Percentiles rank a stretch among this genome's conserved stretches.
Conservation (phyloP, 2,329 filamentous ascomycete species). For the Epichloe baconii region DNA sequence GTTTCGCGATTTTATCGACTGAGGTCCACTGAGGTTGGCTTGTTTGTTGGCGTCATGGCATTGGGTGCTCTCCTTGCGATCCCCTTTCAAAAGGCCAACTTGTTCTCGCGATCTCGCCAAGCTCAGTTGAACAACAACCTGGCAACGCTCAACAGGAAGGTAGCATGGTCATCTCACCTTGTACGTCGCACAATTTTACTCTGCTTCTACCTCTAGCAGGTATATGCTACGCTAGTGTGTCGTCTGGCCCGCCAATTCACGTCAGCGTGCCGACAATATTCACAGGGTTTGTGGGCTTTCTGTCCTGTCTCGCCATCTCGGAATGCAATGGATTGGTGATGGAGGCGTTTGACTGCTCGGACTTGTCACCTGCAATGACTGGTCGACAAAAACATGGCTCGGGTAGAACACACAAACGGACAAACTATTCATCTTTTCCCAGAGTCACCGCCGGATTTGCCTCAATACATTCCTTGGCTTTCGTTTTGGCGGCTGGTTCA, state of each 20-base stretch:
- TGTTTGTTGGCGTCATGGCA: constrained; percentile 51
- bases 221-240: constrained; percentile 53
- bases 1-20: constrained; percentile 55
- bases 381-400: constrained; percentile 34
- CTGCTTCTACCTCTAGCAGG: constrained; percentile 53
- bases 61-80: constrained; percentile 57
- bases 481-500: constrained; percentile 53
- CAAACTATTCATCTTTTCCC: constrained; percentile 66
- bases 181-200: constrained; percentile 52
- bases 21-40: constrained; percentile 50
- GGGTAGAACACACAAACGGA: constrained; percentile 30
- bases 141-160: constrained; percentile 49
- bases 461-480: constrained; percentile 55
- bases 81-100: constrained; percentile 59
- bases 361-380: constrained; percentile 60
- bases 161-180: constrained; percentile 61
- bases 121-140: constrained; percentile 47
- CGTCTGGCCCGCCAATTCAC: constrained; percentile 46
- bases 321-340: constrained; percentile 69
- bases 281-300: constrained; percentile 52
- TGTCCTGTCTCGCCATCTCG: constrained; percentile 59
- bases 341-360: constrained; percentile 72
- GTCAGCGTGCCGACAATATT: constrained; percentile 53
- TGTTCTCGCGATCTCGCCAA: constrained; percentile 53
- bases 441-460: constrained; percentile 60